These are phyloP conservation scores for Pichia scutulata DNA, from an alignment of 805 yeast species.

Conservation along the genomic window DNA sequence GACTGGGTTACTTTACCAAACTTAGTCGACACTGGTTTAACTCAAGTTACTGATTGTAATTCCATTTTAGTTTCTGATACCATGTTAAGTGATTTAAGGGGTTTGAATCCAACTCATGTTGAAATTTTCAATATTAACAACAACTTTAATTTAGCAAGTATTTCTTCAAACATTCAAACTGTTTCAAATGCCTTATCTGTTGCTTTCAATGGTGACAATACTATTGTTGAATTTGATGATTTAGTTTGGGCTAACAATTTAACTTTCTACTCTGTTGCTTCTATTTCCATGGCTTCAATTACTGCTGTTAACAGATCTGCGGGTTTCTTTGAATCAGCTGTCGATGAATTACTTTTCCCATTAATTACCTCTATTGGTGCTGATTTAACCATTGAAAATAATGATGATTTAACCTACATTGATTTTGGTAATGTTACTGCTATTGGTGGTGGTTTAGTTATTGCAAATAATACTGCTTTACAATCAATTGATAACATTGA, in stretches of 20 bases:
- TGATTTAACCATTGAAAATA: conserved; percentile 66
- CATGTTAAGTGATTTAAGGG: conserved; percentile 57
- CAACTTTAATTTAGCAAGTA: conserved; percentile 68
- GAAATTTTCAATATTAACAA: conserved; percentile 78
- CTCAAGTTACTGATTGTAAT: conserved; percentile 69
- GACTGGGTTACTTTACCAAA: conserved; percentile 82
- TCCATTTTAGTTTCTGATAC: conserved; percentile 68
- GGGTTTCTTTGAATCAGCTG: conserved; percentile 67
- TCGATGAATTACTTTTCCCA: conserved; percentile 48
- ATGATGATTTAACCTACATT: conserved; percentile 61
- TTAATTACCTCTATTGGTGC: conserved; percentile 64
- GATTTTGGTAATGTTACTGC: conserved; percentile 62
- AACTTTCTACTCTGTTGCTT: conserved; percentile 71
- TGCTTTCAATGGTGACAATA: conserved; percentile 77
- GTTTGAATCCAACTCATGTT: conserved; percentile 43
- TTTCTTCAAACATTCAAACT: conserved; percentile 63
- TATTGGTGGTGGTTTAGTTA: conserved; percentile 89
- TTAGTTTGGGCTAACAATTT: conserved; percentile 84
- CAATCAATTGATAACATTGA: conserved; percentile 64
- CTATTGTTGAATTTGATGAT: conserved; percentile 58
- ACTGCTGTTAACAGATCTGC: conserved; percentile 70
- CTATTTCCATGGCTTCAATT: conserved; percentile 64
- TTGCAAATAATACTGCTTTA: conserved; percentile 78
- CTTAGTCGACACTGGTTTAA: conserved; percentile 60
- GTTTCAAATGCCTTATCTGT: conserved; percentile 72